Percentiles rank a stretch among this genome's conserved stretches.
Conservation (phyloP, 176 grass and related monocot genomes). For the Guadua angustifolia region DNA sequence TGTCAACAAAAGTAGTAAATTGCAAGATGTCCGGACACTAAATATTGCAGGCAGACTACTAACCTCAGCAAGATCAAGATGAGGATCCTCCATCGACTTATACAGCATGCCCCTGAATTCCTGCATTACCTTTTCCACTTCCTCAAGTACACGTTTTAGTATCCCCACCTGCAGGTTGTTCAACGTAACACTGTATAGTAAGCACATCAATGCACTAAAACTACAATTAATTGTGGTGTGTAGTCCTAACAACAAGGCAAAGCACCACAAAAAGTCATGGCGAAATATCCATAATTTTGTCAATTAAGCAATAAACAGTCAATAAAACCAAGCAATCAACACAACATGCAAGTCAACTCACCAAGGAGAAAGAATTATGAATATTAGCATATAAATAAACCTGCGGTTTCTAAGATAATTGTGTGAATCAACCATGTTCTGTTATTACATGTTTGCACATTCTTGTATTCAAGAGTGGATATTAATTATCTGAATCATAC, state of each 20-base stretch:
- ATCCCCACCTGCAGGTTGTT: slow-evolving; percentile 83
- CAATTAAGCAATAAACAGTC: slow-evolving; percentile 16
- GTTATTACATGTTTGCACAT: slow-evolving; percentile 9
- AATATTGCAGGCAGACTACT: slow-evolving; percentile 45
- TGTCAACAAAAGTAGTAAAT: slow-evolving; percentile 35
- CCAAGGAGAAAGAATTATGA: background rate
- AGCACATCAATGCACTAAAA: slow-evolving; percentile 36
- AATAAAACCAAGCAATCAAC: slow-evolving; percentile 24
- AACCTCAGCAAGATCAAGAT: slow-evolving; percentile 92
- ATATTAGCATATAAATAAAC: slow-evolving; percentile 13
- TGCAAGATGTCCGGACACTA: slow-evolving; percentile 9
- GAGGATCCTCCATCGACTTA: slow-evolving; percentile 99
- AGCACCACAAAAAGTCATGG: slow-evolving; percentile 13
- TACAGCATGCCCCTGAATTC: slow-evolving; percentile 99
- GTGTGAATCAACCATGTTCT: slow-evolving; percentile 15
- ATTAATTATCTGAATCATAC: background rate
- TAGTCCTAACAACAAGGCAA: slow-evolving; percentile 8
- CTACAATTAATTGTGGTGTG: background rate
- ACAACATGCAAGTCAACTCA: slow-evolving; percentile 6
- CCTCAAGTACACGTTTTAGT: slow-evolving; percentile 95
- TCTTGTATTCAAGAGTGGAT: background rate
- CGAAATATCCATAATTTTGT: slow-evolving; percentile 2
- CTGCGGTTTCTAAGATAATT: slow-evolving; percentile 14
- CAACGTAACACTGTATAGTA: slow-evolving; percentile 30
- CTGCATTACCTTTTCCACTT: slow-evolving; percentile 99